phyloP scores from a whole-genome alignment of 352 stramenopile species.

The Aphanomyces cochlioides region DNA sequence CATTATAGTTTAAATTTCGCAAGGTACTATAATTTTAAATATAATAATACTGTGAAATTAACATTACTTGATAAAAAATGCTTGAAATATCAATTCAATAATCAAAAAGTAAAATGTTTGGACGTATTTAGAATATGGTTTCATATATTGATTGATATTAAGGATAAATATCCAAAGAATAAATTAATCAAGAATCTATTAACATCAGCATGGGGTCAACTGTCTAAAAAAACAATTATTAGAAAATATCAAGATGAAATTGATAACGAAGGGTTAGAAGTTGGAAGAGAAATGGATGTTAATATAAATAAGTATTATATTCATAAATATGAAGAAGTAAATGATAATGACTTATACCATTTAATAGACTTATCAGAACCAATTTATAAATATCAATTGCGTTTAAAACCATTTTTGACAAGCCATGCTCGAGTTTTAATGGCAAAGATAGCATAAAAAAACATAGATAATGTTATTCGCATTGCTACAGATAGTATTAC shows the following conservation, averaged over 20 bases:
- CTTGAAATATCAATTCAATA: no score
- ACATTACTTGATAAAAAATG: no score
- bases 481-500: background rate
- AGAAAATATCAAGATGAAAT: background rate
- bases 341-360: background rate
- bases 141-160: background rate
- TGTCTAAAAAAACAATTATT: background rate
- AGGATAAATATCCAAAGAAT: background rate
- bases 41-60: no score
- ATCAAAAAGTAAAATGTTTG: no score
- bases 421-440: no score
- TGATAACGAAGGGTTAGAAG: background rate
- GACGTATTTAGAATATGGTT: no score
- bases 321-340: background rate
- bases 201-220: background rate
- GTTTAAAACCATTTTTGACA: background rate
- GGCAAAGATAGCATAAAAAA: conserved; percentile 4
- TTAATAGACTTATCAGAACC: conserved; percentile 7
- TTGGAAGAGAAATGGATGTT: background rate
- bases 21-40: no score
- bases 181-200: background rate
- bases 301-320: background rate
- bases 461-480: background rate
- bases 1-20: background rate
- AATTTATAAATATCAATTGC: conserved; percentile 15